A percentile compares a stretch with the other conserved stretches of the same genome.
Conservation (phyloP, 2,329 filamentous ascomycete genomes). For the Talaromyces sp. region DNA sequence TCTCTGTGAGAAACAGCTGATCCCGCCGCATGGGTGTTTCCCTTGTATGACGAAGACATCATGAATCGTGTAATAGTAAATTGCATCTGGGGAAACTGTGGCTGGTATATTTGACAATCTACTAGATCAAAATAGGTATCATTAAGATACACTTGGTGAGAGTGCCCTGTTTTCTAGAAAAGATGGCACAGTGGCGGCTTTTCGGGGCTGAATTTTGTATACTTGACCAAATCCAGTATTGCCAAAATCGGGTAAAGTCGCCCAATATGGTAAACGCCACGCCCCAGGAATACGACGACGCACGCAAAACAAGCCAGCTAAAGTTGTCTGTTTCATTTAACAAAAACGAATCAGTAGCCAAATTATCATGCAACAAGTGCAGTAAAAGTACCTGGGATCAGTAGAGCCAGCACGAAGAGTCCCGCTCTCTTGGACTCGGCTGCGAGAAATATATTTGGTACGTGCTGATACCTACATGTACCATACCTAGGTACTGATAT, state of each 20-base stretch:
- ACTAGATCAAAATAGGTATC: neutral
- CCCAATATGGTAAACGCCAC: neutral
- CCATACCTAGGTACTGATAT: neutral
- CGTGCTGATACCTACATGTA: neutral
- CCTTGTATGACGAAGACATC: neutral
- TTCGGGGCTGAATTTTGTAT: neutral
- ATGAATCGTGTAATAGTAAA: neutral
- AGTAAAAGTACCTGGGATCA: neutral
- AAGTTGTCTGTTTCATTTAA: neutral
- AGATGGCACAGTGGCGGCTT: neutral
- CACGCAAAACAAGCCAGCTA: neutral
- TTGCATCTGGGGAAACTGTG: neutral
- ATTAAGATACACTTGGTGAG: neutral
- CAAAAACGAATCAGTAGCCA: neutral
- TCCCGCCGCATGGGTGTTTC: neutral
- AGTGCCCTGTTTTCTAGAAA: neutral
- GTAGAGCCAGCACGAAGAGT: neutral
- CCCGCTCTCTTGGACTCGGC: neutral
- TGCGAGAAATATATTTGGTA: neutral
- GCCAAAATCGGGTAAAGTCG: slow-evolving; percentile 4
- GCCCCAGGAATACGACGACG: neutral
- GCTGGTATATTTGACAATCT: neutral
- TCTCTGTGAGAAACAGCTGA: neutral
- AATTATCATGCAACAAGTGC: neutral
- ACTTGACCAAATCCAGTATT: neutral